Percentiles rank a stretch among this genome's conserved stretches.
Conservation (phyloP, 2,329 filamentous ascomycete genomes). For the Monosporascus sp. region DNA sequence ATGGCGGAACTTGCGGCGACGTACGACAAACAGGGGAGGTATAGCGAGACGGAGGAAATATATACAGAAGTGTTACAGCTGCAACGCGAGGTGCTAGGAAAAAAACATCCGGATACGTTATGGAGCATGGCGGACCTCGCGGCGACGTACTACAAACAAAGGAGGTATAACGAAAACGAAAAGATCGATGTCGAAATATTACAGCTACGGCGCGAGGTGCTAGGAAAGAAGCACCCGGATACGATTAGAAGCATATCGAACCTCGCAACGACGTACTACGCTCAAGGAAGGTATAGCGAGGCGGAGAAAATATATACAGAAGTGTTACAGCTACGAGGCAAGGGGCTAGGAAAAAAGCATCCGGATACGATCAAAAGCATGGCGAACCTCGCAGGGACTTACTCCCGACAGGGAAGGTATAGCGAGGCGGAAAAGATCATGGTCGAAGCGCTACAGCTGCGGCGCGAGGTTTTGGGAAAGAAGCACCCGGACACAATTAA, state of each 20-base stretch:
- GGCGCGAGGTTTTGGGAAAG: constrained; percentile 13
- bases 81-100: constrained; percentile 12
- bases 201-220: constrained; percentile 7
- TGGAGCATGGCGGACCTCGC: constrained; percentile 16
- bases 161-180: constrained; percentile 9
- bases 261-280: constrained; percentile 6
- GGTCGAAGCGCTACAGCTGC: constrained; percentile 9
- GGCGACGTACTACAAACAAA: not conserved
- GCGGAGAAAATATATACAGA: constrained; percentile 8
- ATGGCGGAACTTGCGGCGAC: constrained; percentile 15
- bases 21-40: not conserved
- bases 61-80: constrained; percentile 10
- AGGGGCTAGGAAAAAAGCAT: constrained; percentile 17
- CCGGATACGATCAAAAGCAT: constrained; percentile 18
- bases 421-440: constrained; percentile 11
- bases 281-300: not conserved
- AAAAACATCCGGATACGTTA: constrained; percentile 19
- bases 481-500: constrained; percentile 18
- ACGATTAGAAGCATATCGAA: constrained; percentile 16
- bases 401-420: not conserved
- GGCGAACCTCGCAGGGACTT: constrained; percentile 11
- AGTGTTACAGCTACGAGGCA: constrained; percentile 7
- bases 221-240: constrained; percentile 19
- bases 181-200: constrained; percentile 10
- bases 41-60: constrained; percentile 11